phyloP scores from a whole-genome alignment of 345 rosid species.

The Turnera subulata region DNA sequence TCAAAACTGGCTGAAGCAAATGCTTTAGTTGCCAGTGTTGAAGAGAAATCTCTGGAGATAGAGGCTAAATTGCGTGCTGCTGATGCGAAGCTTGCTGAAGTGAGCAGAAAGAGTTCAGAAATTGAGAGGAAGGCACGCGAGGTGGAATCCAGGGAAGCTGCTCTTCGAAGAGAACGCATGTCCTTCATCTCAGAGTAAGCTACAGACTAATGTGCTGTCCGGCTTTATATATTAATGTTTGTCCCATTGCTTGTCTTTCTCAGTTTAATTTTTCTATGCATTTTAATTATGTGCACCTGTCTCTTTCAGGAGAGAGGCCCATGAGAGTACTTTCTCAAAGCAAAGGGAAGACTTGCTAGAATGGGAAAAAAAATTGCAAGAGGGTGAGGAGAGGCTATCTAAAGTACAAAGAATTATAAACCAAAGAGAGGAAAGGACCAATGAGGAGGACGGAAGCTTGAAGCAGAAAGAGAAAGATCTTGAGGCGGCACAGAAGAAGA shows the following conservation, averaged over 20 bases:
- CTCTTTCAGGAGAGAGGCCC: constrained; percentile 63
- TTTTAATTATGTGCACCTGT: neutral
- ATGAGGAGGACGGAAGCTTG: constrained; percentile 58
- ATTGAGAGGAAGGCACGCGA: constrained; percentile 71
- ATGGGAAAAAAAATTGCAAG: constrained; percentile 86
- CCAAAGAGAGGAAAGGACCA: constrained; percentile 93
- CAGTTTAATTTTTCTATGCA: no score
- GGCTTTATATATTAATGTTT: neutral
- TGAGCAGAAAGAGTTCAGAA: constrained; percentile 80
- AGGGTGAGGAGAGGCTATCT: constrained; percentile 81
- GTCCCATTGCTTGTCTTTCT: no score
- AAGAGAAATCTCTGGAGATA: constrained; percentile 81
- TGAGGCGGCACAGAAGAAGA: constrained; percentile 70
- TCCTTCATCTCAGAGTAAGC: constrained; percentile 79
- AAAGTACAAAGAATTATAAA: constrained; percentile 57
- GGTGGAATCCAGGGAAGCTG: constrained; percentile 64
- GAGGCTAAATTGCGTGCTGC: constrained; percentile 74
- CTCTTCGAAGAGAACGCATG: constrained; percentile 63
- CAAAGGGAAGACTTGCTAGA: constrained; percentile 94
- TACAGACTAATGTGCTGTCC: neutral
- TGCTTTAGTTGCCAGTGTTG: constrained; percentile 69
- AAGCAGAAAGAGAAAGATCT: constrained; percentile 77
- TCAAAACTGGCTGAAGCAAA: constrained; percentile 84
- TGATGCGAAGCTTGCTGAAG: constrained; percentile 93
- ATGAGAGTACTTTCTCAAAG: constrained; percentile 58